Evolutionary conservation across 495 filamentous ascomycete genomes (phyloP), one percentile per base, ranked within the genome.

Genomic region (Tuber borchii): DNA sequence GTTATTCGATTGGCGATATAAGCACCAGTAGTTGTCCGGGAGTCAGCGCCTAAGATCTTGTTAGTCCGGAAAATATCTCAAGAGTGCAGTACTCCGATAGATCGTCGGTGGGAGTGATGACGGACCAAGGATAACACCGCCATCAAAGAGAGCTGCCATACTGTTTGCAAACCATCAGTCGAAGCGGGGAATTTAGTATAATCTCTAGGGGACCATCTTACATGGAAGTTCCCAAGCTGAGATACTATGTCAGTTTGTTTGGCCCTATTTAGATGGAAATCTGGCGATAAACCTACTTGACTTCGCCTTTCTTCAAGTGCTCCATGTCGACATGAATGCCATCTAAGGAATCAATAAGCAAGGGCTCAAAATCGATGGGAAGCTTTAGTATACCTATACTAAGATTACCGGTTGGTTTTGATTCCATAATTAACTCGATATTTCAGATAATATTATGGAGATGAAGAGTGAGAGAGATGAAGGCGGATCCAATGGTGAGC

Each of bases 1-100:
- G 95, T 98, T 71, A 99, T 96, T 86, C 95, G 91, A 85, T 99
- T 99, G 82, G 95, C 96, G 83, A 99, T 98, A 88, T 97, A 98
- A 78, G 95, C 91, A 82, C 95, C 95, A 74, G 95, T 98, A n/a
- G 95, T 98, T 81, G 95, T 99, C 86, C 95, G 90, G 81, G 93
- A 97, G 85, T 99, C 95, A 79, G 95, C 95, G 73, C 95, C 91
- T 88, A 71, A 42, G 37, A 69, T 65, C 42, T 44, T 31, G 69
- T 10, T 45, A 73, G 43, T 74, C 37, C 48, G 37, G 45, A 78
- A 48, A 82, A 75, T 74, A 75, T 70, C 19, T n/a, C 16, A 31
- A 70, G 43, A 68, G 73, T 31, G 31, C 37, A 68, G 73, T 37
- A 34, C 37, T 61, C 14, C 19, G 17, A 34, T 26, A 17, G 10